Evolutionary conservation across 2,329 filamentous ascomycete genomes (phyloP).

Genomic region (Aspergillus sp.): DNA sequence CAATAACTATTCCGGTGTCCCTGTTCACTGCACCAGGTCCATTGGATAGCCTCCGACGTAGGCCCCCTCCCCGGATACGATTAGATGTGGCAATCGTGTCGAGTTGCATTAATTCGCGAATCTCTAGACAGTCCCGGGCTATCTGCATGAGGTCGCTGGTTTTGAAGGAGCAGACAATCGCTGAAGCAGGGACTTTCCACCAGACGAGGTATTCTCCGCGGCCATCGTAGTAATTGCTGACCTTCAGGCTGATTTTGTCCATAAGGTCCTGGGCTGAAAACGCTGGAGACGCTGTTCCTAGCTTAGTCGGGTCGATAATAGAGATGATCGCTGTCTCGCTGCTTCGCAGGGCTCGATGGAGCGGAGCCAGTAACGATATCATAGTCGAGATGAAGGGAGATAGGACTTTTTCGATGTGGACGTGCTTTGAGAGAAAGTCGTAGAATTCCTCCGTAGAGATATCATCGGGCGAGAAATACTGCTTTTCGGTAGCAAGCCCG

Average conservation of each 20-base stretch:
- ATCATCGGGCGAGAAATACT: conserved; percentile 13
- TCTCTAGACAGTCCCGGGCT: conserved; percentile 11
- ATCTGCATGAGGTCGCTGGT: conserved; percentile 22
- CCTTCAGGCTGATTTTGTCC: conserved; percentile 10
- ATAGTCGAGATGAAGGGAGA: conserved; percentile 38
- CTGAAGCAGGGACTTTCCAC: conserved; percentile 24
- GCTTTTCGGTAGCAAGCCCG: conserved; percentile 21
- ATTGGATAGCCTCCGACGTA: conserved; percentile 18
- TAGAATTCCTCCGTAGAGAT: conserved; percentile 19
- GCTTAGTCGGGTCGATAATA: conserved; percentile 29
- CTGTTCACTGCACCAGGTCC: conserved; percentile 11
- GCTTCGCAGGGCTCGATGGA: conserved; percentile 31
- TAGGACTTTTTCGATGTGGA: conserved; percentile 14
- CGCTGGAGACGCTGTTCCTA: conserved; percentile 14
- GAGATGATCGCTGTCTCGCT: conserved; percentile 25
- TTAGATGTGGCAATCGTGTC: conserved; percentile 8
- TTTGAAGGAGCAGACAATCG: conserved; percentile 30
- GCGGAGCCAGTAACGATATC: conserved; percentile 22
- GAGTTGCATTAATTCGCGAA: conserved; percentile 29
- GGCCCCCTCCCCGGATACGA: neutral
- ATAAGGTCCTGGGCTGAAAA: conserved; percentile 30
- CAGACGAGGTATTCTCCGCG: conserved; percentile 36
- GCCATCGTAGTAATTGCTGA: conserved; percentile 24
- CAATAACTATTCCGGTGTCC: conserved; percentile 19
- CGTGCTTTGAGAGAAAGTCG: conserved; percentile 22